These are phyloP conservation scores for Eutreptiella sp. DNA, from an alignment of 208 protist species.

Conservation along the genomic window DNA sequence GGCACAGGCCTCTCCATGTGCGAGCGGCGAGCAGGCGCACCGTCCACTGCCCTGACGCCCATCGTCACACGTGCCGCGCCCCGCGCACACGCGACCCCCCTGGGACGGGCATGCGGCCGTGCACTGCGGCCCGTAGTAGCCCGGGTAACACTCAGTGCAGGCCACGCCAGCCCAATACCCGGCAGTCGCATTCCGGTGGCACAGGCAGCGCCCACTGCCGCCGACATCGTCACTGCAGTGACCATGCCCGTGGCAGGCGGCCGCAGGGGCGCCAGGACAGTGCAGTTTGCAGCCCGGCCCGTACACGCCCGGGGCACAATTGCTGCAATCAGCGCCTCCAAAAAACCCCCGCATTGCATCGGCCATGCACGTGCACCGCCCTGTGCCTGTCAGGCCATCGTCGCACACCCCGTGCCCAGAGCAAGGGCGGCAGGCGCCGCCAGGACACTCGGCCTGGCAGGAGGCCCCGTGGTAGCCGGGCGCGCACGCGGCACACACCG, in stretches of 20 bases:
- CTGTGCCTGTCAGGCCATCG: constrained; percentile 14
- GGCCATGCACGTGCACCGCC: constrained; percentile 9
- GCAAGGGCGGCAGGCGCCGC: constrained; percentile 10
- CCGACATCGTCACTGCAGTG: constrained; percentile 13
- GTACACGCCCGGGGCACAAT: constrained; percentile 15
- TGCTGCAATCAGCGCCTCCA: not conserved
- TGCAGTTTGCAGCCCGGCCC: constrained; percentile 22
- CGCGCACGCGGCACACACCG: constrained; percentile 4
- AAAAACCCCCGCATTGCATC: not conserved
- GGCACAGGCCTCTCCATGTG: not conserved
- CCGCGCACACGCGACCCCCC: constrained; percentile 12
- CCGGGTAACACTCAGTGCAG: constrained; percentile 8
- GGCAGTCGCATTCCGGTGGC: not conserved
- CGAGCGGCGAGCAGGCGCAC: constrained; percentile 3
- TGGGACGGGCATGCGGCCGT: not conserved
- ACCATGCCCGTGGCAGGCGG: constrained; percentile 9
- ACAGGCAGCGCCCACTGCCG: constrained; percentile 6
- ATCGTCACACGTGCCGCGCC: constrained; percentile 25
- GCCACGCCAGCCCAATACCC: constrained; percentile 19
- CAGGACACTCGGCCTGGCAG: constrained; percentile 24
- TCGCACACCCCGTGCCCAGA: constrained; percentile 16
- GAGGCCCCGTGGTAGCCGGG: constrained; percentile 15
- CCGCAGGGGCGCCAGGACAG: not conserved
- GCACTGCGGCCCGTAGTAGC: constrained; percentile 24
- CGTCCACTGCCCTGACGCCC: constrained; percentile 2